These are phyloP conservation scores for Theobroma grandiflorum DNA, from an alignment of 441 rosid genomes.

Conservation along the genomic window DNA sequence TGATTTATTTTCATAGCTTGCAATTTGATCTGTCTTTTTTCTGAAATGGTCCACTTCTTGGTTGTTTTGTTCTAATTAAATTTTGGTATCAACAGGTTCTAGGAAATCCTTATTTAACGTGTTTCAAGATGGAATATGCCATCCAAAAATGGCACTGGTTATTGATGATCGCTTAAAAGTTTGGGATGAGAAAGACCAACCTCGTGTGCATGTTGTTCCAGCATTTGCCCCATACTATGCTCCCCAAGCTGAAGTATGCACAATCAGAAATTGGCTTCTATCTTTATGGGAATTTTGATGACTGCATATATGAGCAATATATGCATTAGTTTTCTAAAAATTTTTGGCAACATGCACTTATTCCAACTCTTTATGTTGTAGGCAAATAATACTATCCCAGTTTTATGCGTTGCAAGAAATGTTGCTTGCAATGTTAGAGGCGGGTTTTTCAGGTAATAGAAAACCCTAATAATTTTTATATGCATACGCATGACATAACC, in stretches of 20 bases:
- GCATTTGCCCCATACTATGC: slow-evolving; percentile 98
- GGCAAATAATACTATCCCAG: slow-evolving; percentile 83
- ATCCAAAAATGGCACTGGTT: slow-evolving; percentile 96
- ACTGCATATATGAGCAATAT: slow-evolving; percentile 11
- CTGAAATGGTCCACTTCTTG: slow-evolving; percentile 9
- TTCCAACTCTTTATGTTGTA: slow-evolving; percentile 49
- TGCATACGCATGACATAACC: neutral
- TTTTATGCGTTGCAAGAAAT: slow-evolving; percentile 89
- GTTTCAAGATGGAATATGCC: slow-evolving; percentile 85
- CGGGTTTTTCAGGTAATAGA: slow-evolving; percentile 90
- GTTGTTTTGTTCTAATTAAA: slow-evolving; percentile 4
- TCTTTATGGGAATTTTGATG: slow-evolving; percentile 27
- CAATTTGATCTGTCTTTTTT: neutral
- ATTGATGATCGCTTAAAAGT: slow-evolving; percentile 97
- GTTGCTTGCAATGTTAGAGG: slow-evolving; percentile 97
- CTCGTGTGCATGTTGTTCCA: slow-evolving; percentile 97
- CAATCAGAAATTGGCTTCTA: slow-evolving; percentile 33
- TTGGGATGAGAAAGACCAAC: slow-evolving; percentile 98
- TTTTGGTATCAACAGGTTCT: slow-evolving; percentile 51
- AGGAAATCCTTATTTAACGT: slow-evolving; percentile 87
- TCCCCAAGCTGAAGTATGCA: slow-evolving; percentile 93
- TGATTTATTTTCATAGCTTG: slow-evolving; percentile 24
- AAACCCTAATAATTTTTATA: neutral
- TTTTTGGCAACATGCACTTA: slow-evolving; percentile 25
- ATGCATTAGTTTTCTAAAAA: neutral